Evolutionary conservation across 208 protist genomes (phyloP), one percentile per base, ranked within the genome.

Genomic region (Leptomonas seymouri): DNA sequence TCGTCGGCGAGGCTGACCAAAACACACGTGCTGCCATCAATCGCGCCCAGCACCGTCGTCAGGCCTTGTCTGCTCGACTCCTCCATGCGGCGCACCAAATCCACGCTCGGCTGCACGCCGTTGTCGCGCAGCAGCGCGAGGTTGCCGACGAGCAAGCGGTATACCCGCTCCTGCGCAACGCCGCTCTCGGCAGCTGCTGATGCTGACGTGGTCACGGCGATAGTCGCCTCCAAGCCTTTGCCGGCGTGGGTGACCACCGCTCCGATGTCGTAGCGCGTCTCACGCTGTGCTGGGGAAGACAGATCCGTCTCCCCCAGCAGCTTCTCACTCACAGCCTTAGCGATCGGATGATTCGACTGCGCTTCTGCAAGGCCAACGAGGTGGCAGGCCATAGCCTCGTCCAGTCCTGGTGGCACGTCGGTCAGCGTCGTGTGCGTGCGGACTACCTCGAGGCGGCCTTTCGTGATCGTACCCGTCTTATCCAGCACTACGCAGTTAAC

Each of bases 401-500:
- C 67, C 21, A 69, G 36, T 1, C 16, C 20, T 3, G 36, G 63
- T 49, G 30, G 74, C 69, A 27, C 46, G 21, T 20, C 45, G 25
- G 31, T 14, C 27, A 63, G n/a, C 48, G 44, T 31, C 23, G 42
- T 58, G 23, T 68, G 42, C 25, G 51, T 86, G 73, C 23, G 63
- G 0, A 89, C 82, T 25, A 98, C 91, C n/a, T 71, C 54, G 21
- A 97, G 90, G 55, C 82, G 84, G 15, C 98, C 98, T 8, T 72
- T 78, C 5, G 98, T 99, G n/a, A 99, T 83, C 2, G 98, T 99
- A n/a, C 98, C 98, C 0, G 98, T 99, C 82, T 99, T 99, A 81
- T 99, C 98, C 42, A 99, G 98, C 25, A 98, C 76, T 3, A 99
- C 81, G 30, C 87, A 93, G 28, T 69, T 86, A 0, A 92, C 72